Percentiles rank a stretch among this genome's conserved stretches.
These are phyloP conservation scores for Arthroderma uncinatum DNA, from an alignment of 2,329 filamentous ascomycete genomes.

Conservation along the genomic window DNA sequence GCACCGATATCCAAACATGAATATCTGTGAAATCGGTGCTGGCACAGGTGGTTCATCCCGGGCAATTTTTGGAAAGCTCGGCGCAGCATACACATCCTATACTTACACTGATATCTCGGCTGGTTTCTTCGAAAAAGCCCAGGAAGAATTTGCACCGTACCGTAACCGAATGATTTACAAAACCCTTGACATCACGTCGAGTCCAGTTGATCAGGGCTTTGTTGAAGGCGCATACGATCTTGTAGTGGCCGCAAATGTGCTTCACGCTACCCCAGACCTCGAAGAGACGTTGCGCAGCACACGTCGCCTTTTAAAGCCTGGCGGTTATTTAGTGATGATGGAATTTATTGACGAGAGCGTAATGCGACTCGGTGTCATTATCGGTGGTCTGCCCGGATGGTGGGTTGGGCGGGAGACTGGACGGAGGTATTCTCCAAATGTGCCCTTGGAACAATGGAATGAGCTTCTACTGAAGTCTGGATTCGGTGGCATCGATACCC, in stretches of 20 bases:
- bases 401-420: constrained; percentile 15
- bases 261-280: constrained; percentile 28
- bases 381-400: constrained; percentile 25
- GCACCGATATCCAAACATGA: too few species aligned
- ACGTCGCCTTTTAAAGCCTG: constrained; percentile 34
- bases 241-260: constrained; percentile 30
- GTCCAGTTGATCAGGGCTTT: constrained; percentile 13
- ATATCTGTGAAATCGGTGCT: too few species aligned
- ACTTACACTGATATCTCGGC: too few species aligned
- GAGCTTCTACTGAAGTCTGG: constrained; percentile 7
- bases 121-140: too few species aligned
- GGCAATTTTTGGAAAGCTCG: too few species aligned
- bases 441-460: constrained; percentile 9
- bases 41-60: too few species aligned
- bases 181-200: constrained; percentile 16
- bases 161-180: constrained; percentile 26
- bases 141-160: constrained; percentile 21
- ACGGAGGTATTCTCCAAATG: constrained; percentile 1
- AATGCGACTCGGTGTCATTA: constrained; percentile 20
- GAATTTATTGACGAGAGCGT: constrained; percentile 27
- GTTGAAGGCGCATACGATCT: constrained; percentile 26
- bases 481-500: constrained; percentile 11
- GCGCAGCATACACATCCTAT: too few species aligned
- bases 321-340: constrained; percentile 37
- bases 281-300: constrained; percentile 26